These are phyloP conservation scores for Orbilia brochopaga DNA, from an alignment of 2,329 filamentous ascomycete genomes.

Conservation along the genomic window DNA sequence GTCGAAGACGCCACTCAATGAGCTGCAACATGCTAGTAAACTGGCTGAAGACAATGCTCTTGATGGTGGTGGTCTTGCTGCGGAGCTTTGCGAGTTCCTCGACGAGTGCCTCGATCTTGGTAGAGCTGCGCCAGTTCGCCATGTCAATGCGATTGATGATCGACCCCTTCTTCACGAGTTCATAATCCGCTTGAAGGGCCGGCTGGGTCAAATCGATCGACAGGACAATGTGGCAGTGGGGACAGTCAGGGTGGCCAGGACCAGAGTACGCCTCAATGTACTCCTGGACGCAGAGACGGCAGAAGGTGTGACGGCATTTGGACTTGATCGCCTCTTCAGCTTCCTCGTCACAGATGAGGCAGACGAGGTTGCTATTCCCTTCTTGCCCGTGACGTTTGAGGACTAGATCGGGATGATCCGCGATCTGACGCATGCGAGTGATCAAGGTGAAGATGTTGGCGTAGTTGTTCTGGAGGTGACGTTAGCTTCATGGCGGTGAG, in stretches of 20 bases:
- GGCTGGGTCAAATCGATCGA: constrained; percentile 93
- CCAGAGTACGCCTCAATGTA: constrained; percentile 80
- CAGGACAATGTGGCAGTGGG: constrained; percentile 86
- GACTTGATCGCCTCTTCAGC: constrained; percentile 94
- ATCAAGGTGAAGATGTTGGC: constrained; percentile 99
- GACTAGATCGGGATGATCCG: constrained; percentile 93
- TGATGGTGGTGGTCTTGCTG: constrained; percentile 89
- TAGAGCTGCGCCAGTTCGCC: constrained; percentile 97
- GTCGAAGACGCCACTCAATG: constrained; percentile 53
- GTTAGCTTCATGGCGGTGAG: constrained; percentile 14
- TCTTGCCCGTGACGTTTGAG: constrained; percentile 84
- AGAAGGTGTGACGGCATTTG: constrained; percentile 91
- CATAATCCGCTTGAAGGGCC: constrained; percentile 89
- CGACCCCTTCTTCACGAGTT: constrained; percentile 86
- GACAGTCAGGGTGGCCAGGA: constrained; percentile 72
- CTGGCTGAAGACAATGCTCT: constrained; percentile 75
- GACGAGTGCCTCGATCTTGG: constrained; percentile 95
- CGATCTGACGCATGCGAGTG: constrained; percentile 98
- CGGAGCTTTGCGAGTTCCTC: constrained; percentile 92
- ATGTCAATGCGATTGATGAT: constrained; percentile 99
- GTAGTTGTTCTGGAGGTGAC: constrained; percentile 74
- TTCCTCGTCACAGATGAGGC: constrained; percentile 80
- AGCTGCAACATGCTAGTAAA: constrained; percentile 73
- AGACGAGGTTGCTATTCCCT: constrained; percentile 67
- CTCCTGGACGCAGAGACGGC: constrained; percentile 77